phyloP scores from a whole-genome alignment of 2,329 filamentous ascomycete species.

The Sordariomycetes sp. region DNA sequence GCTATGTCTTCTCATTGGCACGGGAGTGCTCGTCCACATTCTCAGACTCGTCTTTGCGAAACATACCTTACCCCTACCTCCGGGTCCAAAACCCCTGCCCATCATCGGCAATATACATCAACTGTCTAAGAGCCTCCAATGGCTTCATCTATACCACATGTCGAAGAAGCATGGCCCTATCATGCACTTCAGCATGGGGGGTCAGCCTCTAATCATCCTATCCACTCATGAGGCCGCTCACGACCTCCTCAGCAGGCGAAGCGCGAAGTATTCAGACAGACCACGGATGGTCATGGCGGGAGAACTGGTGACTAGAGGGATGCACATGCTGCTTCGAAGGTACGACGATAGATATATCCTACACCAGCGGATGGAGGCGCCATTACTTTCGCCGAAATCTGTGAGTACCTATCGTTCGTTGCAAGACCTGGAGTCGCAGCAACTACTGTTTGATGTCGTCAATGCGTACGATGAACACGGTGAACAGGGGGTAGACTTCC shows the following conservation, averaged over 20 bases:
- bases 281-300: conserved; percentile 34
- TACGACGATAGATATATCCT: conserved; percentile 28
- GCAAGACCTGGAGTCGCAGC: conserved; percentile 35
- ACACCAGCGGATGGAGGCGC: conserved; percentile 27
- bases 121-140: conserved; percentile 25
- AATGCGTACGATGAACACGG: conserved; percentile 14
- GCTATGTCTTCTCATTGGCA: no score
- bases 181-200: conserved; percentile 11
- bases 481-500: conserved; percentile 14
- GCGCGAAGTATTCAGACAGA: conserved; percentile 11
- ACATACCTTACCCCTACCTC: conserved; percentile 19
- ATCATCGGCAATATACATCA: conserved; percentile 15
- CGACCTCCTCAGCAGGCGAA: conserved; percentile 10
- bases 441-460: conserved; percentile 32
- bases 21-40: no score
- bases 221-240: conserved; percentile 10
- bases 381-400: conserved; percentile 17
- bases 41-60: no score
- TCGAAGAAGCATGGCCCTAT: conserved; percentile 12
- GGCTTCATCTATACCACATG: conserved; percentile 7
- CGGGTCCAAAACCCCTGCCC: conserved; percentile 11
- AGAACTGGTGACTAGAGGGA: conserved; percentile 24
- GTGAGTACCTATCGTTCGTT: conserved; percentile 26
- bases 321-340: conserved; percentile 28
- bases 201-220: conserved; percentile 12